phyloP scores from a whole-genome alignment of 768 basidiomycete genomes.

The Tylopilus sp. region DNA sequence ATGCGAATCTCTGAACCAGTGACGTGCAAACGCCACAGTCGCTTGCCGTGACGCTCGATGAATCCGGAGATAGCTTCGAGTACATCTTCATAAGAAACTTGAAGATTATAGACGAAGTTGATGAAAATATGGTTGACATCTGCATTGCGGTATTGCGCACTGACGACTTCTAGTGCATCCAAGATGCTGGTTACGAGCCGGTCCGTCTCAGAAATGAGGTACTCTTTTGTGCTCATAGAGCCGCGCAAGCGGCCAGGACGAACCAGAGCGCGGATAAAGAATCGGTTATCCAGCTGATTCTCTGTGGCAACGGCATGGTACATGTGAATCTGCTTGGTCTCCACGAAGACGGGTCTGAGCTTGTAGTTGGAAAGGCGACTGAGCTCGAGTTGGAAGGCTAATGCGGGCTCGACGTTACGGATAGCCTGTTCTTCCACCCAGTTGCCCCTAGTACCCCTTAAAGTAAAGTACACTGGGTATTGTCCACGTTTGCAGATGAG shows the following conservation, averaged over 20 bases:
- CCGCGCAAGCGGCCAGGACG: slow-evolving; percentile 93
- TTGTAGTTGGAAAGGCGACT: slow-evolving; percentile 96
- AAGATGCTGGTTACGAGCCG: slow-evolving; percentile 91
- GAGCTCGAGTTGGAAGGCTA: slow-evolving; percentile 97
- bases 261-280: slow-evolving; percentile 96
- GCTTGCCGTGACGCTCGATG: slow-evolving; percentile 97
- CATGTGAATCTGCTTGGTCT: slow-evolving; percentile 97
- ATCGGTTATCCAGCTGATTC: slow-evolving; percentile 96
- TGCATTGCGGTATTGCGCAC: slow-evolving; percentile 83
- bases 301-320: slow-evolving; percentile 94
- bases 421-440: slow-evolving; percentile 97
- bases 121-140: slow-evolving; percentile 99
- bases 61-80: slow-evolving; percentile 97
- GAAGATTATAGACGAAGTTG: slow-evolving; percentile 97
- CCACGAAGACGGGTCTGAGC: slow-evolving; percentile 92
- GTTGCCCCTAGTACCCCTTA: slow-evolving; percentile 64
- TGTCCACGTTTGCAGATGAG: slow-evolving; percentile 87
- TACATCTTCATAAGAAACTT: slow-evolving; percentile 94
- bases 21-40: slow-evolving; percentile 96
- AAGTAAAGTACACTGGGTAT: slow-evolving; percentile 93
- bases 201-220: slow-evolving; percentile 97
- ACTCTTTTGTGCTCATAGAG: slow-evolving; percentile 92
- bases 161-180: slow-evolving; percentile 93
- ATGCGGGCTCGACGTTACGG: slow-evolving; percentile 96
- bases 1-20: slow-evolving; percentile 98